Evolutionary conservation across 2,329 filamentous ascomycete genomes (phyloP).

Genomic region (Alternaria hordeiaustralica): DNA sequence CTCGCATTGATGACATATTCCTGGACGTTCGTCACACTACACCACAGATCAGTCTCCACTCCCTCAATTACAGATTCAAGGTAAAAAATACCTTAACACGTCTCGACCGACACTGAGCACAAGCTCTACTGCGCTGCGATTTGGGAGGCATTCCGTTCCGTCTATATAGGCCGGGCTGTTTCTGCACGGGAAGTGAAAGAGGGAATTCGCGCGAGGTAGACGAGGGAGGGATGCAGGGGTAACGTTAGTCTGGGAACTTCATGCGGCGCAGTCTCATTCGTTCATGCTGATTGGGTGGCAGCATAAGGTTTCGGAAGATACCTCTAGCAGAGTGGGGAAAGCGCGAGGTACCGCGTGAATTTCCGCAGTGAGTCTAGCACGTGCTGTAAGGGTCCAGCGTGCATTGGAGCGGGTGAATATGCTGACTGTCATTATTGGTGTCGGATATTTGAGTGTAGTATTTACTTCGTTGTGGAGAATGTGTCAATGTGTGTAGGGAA

Average conservation of each 20-base stretch:
- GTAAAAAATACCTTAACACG: conserved; percentile 38
- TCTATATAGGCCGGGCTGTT: neutral
- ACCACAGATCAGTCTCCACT: neutral
- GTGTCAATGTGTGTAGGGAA: neutral
- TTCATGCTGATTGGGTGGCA: conserved; percentile 47
- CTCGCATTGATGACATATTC: neutral
- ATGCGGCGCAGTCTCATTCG: neutral
- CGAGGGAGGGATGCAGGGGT: neutral
- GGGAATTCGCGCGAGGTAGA: conserved; percentile 19
- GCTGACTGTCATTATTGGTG: neutral
- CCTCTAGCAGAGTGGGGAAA: neutral
- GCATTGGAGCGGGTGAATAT: neutral
- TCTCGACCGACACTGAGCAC: conserved; percentile 43
- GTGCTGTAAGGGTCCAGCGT: neutral
- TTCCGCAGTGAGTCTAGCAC: neutral
- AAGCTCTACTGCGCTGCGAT: conserved; percentile 43
- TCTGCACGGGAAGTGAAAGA: conserved; percentile 15
- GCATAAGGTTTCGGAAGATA: conserved; percentile 35
- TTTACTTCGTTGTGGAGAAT: neutral
- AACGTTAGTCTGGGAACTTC: neutral
- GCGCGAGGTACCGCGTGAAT: neutral
- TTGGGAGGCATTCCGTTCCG: conserved; percentile 22
- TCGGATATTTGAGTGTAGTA: fast-evolving
- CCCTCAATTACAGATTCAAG: neutral
- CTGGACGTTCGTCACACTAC: conserved; percentile 41